Evolutionary conservation across 805 yeast genomes (phyloP), one percentile per base, ranked within the genome.

Genomic region (Candida methanosorbosa): DNA sequence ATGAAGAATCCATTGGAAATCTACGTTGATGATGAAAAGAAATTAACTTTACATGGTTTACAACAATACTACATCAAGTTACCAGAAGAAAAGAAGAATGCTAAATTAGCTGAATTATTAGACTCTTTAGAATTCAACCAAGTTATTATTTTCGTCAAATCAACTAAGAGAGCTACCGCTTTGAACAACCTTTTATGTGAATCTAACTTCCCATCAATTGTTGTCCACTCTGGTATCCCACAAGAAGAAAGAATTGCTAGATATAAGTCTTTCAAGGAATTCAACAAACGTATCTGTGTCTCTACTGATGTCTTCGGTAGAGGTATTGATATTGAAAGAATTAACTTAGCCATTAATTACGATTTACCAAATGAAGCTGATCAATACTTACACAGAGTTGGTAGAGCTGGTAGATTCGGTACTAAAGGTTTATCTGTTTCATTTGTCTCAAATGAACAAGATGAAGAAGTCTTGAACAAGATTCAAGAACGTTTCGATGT

Each of bases 391-490:
- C 98, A 90, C 72, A 86, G 98, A 71, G 98, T 90, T 44, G 98
- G 98, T 58, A 87, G 98, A 78, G 98, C 98, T 49, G 98, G 98
- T 68, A 88, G 98, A 75, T 90, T 90, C 54, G 98, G 98, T 71
- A 90, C 98, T 59, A 90, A 90, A 70, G 98, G 98, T 69, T 78
- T 92, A 52, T 94, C 97, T 35, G 74, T 92, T 39, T 85, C 96
- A 28, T 84, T 90, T 46, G 92, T 92, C 36, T 71, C 92, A 29
- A 71, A 79, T 39, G 82, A 78, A 52, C 90, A 79, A 44, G 98
- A 92, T 57, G 87, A 86, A 63, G 85, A 81, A 65, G 83, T 88
- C 29, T 72, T 92, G 61, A 82, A 74, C 54, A 81, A 86, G 66
- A 92, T 92, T 58, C 98, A 92, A 71, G 94, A 85, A 50, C 80